phyloP scores from a whole-genome alignment of 2,329 filamentous ascomycete genomes.

The Thelonectria olida region DNA sequence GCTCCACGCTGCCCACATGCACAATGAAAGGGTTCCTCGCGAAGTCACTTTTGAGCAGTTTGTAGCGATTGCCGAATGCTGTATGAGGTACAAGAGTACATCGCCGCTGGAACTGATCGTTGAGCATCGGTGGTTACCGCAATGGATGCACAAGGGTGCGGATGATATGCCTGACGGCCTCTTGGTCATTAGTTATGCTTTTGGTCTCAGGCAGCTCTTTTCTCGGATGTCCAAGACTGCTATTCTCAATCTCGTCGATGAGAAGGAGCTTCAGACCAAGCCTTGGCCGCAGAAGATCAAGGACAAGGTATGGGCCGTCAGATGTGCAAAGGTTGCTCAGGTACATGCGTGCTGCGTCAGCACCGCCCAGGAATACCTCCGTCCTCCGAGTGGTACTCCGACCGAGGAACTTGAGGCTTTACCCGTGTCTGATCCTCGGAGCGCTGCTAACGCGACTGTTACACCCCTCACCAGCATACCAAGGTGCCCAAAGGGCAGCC shows the following conservation, averaged over 20 bases:
- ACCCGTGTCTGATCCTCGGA: constrained; percentile 32
- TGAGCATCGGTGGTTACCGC: constrained; percentile 61
- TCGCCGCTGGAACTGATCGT: constrained; percentile 60
- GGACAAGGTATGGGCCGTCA: constrained; percentile 58
- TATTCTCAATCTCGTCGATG: constrained; percentile 56
- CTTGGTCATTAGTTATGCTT: constrained; percentile 62
- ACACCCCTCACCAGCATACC: constrained; percentile 48
- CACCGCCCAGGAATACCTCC: constrained; percentile 57
- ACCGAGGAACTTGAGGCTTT: constrained; percentile 26
- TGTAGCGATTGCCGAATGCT: constrained; percentile 61
- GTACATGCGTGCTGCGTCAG: constrained; percentile 56
- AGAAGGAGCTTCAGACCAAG: constrained; percentile 53
- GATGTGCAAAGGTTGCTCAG: constrained; percentile 61
- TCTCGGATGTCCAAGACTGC: constrained; percentile 59
- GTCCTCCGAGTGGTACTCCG: constrained; percentile 35
- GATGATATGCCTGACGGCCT: constrained; percentile 61
- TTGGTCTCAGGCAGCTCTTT: constrained; percentile 59
- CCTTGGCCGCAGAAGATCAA: constrained; percentile 58
- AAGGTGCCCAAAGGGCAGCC: constrained; percentile 60
- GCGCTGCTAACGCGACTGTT: constrained; percentile 26
- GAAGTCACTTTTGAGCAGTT: constrained; percentile 59
- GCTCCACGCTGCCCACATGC: constrained; percentile 62
- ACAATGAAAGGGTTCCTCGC: constrained; percentile 55
- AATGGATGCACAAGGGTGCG: constrained; percentile 58
- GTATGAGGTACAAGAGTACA: constrained; percentile 60